These are phyloP conservation scores for Chrysanthemum seticuspe DNA, from an alignment of 129 eudicot genomes.

Conservation along the genomic window DNA sequence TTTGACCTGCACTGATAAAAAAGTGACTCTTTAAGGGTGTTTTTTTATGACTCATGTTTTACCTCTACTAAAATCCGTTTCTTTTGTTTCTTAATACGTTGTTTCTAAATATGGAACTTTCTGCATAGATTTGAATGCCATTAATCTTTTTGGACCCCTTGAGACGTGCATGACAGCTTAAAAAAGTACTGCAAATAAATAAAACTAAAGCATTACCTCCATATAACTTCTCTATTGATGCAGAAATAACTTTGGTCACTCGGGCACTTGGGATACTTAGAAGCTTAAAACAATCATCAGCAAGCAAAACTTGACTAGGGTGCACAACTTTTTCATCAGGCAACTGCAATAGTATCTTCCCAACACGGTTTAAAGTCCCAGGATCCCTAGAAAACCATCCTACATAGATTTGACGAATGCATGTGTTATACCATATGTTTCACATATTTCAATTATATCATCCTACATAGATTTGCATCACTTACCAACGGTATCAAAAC, in stretches of 20 bases:
- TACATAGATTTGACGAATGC: conserved; percentile 23
- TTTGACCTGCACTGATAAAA: conserved; percentile 46
- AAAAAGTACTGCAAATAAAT: not conserved
- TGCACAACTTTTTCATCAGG: conserved; percentile 30
- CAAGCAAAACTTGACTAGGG: conserved; percentile 55
- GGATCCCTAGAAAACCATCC: conserved; percentile 98
- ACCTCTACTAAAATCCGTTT: not conserved
- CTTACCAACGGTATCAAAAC: conserved; percentile 92
- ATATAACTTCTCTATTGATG: conserved; percentile 54
- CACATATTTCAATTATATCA: not conserved
- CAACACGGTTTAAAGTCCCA: conserved; percentile 58
- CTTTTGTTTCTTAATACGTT: not conserved
- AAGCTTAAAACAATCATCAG: conserved; percentile 90
- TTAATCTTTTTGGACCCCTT: not conserved
- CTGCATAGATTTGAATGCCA: not conserved
- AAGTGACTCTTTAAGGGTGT: conserved; percentile 4
- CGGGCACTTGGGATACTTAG: conserved; percentile 51
- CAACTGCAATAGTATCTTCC: conserved; percentile 52
- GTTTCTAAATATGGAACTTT: not conserved
- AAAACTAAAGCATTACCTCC: conserved; percentile 56
- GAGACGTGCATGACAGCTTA: not conserved
- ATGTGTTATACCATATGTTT: not conserved
- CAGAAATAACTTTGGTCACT: conserved; percentile 37
- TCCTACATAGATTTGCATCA: not conserved
- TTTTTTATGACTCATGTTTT: not conserved